phyloP scores from a whole-genome alignment of 257 asterid genomes.

The Coffea canephora region DNA sequence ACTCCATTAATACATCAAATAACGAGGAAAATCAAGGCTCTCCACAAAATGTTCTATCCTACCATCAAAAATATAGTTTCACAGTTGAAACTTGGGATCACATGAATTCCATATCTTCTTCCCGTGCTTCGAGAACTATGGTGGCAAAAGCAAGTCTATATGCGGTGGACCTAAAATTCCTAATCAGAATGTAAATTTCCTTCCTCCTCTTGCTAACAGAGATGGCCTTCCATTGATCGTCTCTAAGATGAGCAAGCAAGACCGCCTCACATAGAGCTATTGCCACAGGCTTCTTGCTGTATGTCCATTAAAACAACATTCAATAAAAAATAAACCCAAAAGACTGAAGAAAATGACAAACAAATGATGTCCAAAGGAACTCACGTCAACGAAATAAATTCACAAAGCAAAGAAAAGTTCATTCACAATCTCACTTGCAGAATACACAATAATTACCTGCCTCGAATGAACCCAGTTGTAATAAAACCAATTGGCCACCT shows the following conservation, averaged over 20 bases:
- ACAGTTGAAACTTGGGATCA: conserved; percentile 32
- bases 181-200: too few relatives aligned
- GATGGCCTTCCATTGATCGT: conserved; percentile 65
- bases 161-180: too few relatives aligned
- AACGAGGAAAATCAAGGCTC: neutral
- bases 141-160: too few relatives aligned
- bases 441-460: conserved; percentile 55
- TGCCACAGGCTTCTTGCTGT: conserved; percentile 79
- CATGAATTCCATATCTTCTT: too few relatives aligned
- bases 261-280: conserved; percentile 66
- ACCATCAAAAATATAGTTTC: neutral
- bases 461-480: conserved; percentile 79
- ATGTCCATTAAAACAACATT: conserved; percentile 13
- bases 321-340: neutral
- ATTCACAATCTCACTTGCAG: neutral
- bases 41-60: neutral
- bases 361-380: neutral
- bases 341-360: neutral
- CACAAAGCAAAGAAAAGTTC: neutral
- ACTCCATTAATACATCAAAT: too few relatives aligned
- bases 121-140: too few relatives aligned
- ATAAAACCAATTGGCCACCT: conserved; percentile 83
- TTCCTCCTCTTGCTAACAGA: conserved; percentile 29
- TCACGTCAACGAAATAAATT: neutral
- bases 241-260: conserved; percentile 59